These are phyloP conservation scores for Raphanus raphanistrum DNA, from an alignment of 345 rosid genomes.

Conservation along the genomic window DNA sequence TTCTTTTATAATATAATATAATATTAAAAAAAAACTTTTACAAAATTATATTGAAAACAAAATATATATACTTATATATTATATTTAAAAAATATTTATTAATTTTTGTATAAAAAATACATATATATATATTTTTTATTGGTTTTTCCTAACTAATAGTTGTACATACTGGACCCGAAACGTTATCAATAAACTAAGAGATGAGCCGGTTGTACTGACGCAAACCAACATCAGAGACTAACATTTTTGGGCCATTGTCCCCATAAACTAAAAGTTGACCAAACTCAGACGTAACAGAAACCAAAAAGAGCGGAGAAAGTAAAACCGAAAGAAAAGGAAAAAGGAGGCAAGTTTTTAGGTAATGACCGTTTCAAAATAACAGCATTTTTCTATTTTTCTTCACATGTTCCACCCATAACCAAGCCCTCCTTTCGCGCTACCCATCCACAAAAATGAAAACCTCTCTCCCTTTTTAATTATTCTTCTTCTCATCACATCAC, in stretches of 20 bases:
- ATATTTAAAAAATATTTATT: no score
- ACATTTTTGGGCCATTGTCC: background rate
- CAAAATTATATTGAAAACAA: no score
- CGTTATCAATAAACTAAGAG: background rate
- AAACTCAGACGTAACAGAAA: constrained; percentile 11
- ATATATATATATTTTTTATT: no score
- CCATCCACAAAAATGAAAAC: background rate
- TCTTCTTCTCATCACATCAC: constrained; percentile 2
- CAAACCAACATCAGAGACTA: background rate
- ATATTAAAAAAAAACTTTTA: no score
- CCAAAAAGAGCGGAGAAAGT: constrained; percentile 8
- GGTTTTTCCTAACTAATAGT: no score
- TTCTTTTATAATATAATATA: no score
- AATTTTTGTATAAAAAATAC: no score
- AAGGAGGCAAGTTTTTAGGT: constrained; percentile 9
- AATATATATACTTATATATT: no score
- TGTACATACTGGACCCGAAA: background rate
- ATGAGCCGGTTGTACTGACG: background rate
- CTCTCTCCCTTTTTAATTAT: constrained; percentile 16
- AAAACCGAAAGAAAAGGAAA: constrained; percentile 2
- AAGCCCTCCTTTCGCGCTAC: constrained; percentile 17
- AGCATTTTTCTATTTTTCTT: constrained; percentile 13
- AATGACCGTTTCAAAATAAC: constrained; percentile 33
- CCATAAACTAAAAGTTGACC: constrained; percentile 3
- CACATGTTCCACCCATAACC: constrained; percentile 24